phyloP scores from a whole-genome alignment of 441 rosid species.

The Viola pubescens region DNA sequence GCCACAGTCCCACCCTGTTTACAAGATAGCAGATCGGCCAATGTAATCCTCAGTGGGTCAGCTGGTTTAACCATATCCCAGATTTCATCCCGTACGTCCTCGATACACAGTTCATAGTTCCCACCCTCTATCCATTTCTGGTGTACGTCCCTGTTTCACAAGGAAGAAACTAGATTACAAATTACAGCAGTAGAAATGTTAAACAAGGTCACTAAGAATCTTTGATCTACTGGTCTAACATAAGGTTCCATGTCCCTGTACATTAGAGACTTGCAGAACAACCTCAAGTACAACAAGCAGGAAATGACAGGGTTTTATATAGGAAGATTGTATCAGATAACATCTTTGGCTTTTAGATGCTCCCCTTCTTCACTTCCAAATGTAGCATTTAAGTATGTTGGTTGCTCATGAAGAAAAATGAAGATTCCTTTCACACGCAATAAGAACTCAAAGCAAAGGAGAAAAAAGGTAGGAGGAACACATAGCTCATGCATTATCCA shows the following conservation, averaged over 20 bases:
- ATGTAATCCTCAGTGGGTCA: constrained; percentile 62
- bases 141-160: constrained; percentile 77
- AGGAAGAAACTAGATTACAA: neutral
- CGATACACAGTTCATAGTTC: constrained; percentile 90
- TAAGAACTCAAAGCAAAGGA: neutral
- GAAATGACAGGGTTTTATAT: constrained; percentile 64
- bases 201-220: neutral
- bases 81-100: constrained; percentile 93
- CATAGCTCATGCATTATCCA: neutral
- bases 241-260: constrained; percentile 43
- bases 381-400: neutral
- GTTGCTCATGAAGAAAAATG: constrained; percentile 2
- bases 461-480: neutral
- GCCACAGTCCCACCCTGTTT: constrained; percentile 98
- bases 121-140: constrained; percentile 99
- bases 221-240: neutral
- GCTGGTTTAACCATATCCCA: constrained; percentile 99
- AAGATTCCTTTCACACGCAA: neutral
- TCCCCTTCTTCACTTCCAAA: constrained; percentile 95
- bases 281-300: constrained; percentile 69
- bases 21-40: constrained; percentile 70
- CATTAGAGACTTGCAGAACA: constrained; percentile 61
- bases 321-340: constrained; percentile 94
- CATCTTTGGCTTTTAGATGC: constrained; percentile 67
- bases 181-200: neutral